A percentile compares a stretch with the other conserved stretches of the same genome.
phyloP scores from a whole-genome alignment of 257 asterid genomes.

The Fraxinus pennsylvanica region DNA sequence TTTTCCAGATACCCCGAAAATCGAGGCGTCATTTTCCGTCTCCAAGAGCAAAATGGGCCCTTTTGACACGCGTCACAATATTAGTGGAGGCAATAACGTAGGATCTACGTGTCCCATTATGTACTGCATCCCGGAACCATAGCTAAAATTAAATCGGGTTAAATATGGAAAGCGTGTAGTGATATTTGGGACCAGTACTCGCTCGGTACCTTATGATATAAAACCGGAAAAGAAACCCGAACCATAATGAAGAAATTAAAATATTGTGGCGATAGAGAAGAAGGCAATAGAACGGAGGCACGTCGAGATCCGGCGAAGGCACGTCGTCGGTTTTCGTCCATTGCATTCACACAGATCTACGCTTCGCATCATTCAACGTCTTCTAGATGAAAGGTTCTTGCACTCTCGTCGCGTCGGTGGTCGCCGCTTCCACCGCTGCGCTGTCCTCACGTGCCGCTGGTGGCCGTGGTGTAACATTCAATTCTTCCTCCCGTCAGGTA shows the following conservation, averaged over 20 bases:
- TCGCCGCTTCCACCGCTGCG: slow-evolving; percentile 45
- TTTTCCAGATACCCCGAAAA: neutral
- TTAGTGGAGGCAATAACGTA: neutral
- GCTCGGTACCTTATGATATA: neutral
- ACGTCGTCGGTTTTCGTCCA: slow-evolving; percentile 53
- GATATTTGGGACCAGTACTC: neutral
- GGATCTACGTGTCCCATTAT: neutral
- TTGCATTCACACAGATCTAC: slow-evolving; percentile 4
- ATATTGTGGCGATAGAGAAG: neutral
- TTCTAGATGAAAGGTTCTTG: slow-evolving; percentile 48
- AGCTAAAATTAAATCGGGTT: neutral
- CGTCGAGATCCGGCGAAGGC: slow-evolving; percentile 51
- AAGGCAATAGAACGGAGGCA: neutral
- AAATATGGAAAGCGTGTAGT: neutral
- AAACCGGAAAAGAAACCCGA: neutral
- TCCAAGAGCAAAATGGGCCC: neutral
- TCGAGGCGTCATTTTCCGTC: neutral
- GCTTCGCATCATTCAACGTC: neutral
- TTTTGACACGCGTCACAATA: neutral
- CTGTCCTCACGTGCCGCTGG: slow-evolving; percentile 30
- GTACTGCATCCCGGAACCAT: neutral
- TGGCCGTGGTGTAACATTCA: slow-evolving; percentile 25
- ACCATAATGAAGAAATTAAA: neutral
- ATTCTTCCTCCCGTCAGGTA: slow-evolving; percentile 38
- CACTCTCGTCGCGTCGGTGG: slow-evolving; percentile 41